Evolutionary conservation across 768 basidiomycete species (phyloP).

Genomic region (Naganishia kalamii): DNA sequence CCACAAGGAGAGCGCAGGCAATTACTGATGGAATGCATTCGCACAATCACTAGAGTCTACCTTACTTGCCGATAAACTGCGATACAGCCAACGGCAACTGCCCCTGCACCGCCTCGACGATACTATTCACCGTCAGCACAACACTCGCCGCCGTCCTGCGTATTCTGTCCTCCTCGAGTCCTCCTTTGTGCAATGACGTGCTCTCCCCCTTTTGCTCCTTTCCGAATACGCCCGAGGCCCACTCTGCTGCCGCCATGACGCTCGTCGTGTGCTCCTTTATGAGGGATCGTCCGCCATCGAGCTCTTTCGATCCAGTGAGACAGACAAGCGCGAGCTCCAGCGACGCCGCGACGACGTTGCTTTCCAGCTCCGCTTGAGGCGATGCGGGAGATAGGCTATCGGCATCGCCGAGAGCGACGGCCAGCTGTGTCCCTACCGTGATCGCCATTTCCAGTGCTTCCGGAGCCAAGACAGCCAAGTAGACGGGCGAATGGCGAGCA

Average conservation of each 20-base stretch:
- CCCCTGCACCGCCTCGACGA: constrained; percentile 57
- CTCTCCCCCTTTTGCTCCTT: constrained; percentile 59
- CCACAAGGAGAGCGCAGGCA: too few species aligned
- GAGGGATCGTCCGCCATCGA: constrained; percentile 70
- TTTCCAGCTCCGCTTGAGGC: constrained; percentile 52
- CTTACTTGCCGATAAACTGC: neutral
- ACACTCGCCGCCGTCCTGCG: constrained; percentile 71
- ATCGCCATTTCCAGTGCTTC: constrained; percentile 76
- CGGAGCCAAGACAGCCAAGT: constrained; percentile 73
- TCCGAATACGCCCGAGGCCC: constrained; percentile 66
- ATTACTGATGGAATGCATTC: too few species aligned
- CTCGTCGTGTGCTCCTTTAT: constrained; percentile 68
- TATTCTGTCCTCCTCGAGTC: constrained; percentile 54
- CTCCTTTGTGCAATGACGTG: constrained; percentile 62
- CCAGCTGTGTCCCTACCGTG: constrained; percentile 63
- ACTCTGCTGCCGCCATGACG: constrained; percentile 67
- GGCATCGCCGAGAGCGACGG: constrained; percentile 45
- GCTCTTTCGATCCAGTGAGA: constrained; percentile 65
- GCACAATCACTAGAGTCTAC: too few species aligned
- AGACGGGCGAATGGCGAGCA: constrained; percentile 69
- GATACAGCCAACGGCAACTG: neutral
- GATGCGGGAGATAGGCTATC: constrained; percentile 36
- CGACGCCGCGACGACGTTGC: constrained; percentile 64
- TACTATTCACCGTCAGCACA: constrained; percentile 68
- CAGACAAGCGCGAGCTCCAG: constrained; percentile 72